Evolutionary conservation across 371 early-diverging fungal genomes (phyloP), one percentile per base, ranked within the genome.

Genomic region (Rhizomucor miehei): DNA sequence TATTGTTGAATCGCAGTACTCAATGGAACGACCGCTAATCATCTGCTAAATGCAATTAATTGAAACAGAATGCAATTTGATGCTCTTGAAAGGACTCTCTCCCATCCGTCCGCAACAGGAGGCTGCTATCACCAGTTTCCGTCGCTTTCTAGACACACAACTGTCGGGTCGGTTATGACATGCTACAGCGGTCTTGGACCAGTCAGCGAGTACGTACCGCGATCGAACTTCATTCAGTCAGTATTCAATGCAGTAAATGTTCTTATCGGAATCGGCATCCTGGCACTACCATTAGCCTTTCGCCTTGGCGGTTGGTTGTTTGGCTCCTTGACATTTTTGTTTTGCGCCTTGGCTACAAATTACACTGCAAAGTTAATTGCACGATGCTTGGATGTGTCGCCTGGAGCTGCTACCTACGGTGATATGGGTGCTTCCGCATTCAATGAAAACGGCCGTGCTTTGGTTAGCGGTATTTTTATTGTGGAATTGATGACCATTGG

Each of bases 351-450:
- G 19, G 56, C 72, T n/a, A 79, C 82, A 6, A 70, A 71, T 40
- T 75, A 80, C 39, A 81, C 86, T 0, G 88, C 83, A 48, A 81
- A 73, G 53, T 29, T 85, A 10, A 66, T 87, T 29, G 77, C 65
- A 4, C 56, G 62, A 3, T 66, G 67, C 35, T 25, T 66, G 41
- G 67, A 66, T 20, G 65, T 45, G 17, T 44, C 55, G 25, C 56
- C 52, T 39, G 56, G 57, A 6, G 58, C 62, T 4, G 47, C 56
- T 12, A 79, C 79, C 3, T 86, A 84, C 62, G 79, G 80, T 6
- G 89, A 88, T 53, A 72, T 85, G 54, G 89, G 83, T 38, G 79
- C 82, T n/a, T 65, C 71, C 14, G 87, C 89, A 12, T 88, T 82
- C 65, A 86, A 87, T 47, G 65, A 66, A 14, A 24, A 59, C 1